Percentiles rank a stretch among this genome's conserved stretches.
Conservation (phyloP, 805 yeast genomes). For the Ogataea pini region DNA sequence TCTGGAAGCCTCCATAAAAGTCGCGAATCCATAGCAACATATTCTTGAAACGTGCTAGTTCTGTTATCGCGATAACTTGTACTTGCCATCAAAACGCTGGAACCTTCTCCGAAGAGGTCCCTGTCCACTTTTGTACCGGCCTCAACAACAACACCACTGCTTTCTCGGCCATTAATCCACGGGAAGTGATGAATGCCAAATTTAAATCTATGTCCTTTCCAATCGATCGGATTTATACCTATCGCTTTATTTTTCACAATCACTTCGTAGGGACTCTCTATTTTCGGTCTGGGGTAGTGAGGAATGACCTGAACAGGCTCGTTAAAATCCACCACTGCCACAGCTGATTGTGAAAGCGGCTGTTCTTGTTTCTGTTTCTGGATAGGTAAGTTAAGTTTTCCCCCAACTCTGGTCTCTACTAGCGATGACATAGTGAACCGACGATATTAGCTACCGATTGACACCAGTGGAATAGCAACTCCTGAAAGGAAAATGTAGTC, state of each 20-base stretch:
- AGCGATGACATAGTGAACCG: not conserved
- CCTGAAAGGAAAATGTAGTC: too few species aligned
- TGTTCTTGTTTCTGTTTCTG: not conserved
- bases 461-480: too few species aligned
- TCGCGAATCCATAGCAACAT: constrained; percentile 44
- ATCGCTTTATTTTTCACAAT: constrained; percentile 34
- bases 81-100: constrained; percentile 45
- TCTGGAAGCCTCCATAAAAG: constrained; percentile 46
- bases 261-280: constrained; percentile 27
- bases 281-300: constrained; percentile 25
- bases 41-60: constrained; percentile 50
- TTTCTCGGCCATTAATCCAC: constrained; percentile 52
- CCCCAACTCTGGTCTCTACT: not conserved
- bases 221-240: constrained; percentile 50
- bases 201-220: constrained; percentile 48
- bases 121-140: constrained; percentile 36
- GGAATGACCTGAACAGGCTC: constrained; percentile 25
- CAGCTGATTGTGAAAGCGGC: constrained; percentile 20
- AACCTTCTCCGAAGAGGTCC: constrained; percentile 32
- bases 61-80: constrained; percentile 49
- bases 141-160: constrained; percentile 42
- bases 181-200: constrained; percentile 51
- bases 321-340: constrained; percentile 25
- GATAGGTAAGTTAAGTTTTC: not conserved
- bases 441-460: not conserved